These are phyloP conservation scores for Arabidopsis arenosa DNA, from an alignment of 345 rosid genomes.

Conservation along the genomic window DNA sequence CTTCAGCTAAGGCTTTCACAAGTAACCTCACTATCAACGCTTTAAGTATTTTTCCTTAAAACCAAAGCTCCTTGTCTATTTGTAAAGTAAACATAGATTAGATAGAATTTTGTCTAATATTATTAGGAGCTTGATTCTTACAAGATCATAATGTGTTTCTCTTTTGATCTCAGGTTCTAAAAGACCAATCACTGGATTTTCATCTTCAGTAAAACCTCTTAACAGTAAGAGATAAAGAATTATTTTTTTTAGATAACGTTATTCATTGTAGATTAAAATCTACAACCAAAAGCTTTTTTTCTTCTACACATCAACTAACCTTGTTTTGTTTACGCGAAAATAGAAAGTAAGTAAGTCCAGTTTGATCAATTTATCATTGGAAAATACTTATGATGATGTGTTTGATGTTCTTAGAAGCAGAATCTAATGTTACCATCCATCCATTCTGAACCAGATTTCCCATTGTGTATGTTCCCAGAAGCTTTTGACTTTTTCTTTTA, in stretches of 20 bases:
- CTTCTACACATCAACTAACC: slow-evolving; percentile 12
- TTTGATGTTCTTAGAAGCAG: not conserved
- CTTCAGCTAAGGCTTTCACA: slow-evolving; percentile 51
- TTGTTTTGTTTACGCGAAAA: not conserved
- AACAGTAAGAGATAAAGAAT: slow-evolving; percentile 1
- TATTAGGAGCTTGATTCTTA: not conserved
- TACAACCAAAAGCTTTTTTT: not conserved
- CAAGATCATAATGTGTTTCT: not conserved
- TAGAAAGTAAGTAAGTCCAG: not conserved
- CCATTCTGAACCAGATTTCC: not conserved
- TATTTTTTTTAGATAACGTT: not conserved
- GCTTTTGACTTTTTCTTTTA: not conserved
- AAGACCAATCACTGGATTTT: not conserved
- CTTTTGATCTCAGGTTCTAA: slow-evolving; percentile 7
- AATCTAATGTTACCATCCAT: not conserved
- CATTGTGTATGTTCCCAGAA: not conserved
- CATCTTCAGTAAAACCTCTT: slow-evolving; percentile 4
- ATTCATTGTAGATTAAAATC: not conserved
- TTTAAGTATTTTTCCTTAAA: not conserved
- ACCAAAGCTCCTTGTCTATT: not conserved
- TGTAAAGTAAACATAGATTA: not conserved
- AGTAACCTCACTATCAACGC: slow-evolving; percentile 43
- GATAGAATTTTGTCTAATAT: not conserved
- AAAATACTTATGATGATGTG: not conserved
- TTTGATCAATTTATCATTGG: not conserved